Evolutionary conservation across 371 early-diverging fungal species (phyloP).

Genomic region (Mucor lusitanicus): DNA sequence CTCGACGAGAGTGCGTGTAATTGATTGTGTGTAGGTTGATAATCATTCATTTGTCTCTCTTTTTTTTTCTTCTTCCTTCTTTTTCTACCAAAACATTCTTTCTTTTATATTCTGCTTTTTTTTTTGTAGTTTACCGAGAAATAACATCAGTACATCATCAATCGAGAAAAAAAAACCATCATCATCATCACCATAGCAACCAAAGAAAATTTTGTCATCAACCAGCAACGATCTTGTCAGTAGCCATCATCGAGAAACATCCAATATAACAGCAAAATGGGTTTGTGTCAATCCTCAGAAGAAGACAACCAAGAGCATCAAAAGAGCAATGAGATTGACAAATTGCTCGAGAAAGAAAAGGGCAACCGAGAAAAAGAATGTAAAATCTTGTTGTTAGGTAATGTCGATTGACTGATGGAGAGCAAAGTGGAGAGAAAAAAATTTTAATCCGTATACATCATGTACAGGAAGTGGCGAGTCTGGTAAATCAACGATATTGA

Average conservation of each 20-base stretch:
- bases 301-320: constrained; percentile 54
- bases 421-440: background rate
- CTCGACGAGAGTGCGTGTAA: background rate
- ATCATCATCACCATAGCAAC: background rate
- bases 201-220: background rate
- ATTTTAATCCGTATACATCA: background rate
- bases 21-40: background rate
- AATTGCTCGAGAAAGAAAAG: constrained; percentile 63
- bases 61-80: background rate
- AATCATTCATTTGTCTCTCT: background rate
- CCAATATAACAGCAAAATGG: constrained; percentile 41
- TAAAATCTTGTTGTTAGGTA: constrained; percentile 78
- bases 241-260: background rate
- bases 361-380: constrained; percentile 64
- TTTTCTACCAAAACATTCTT: background rate
- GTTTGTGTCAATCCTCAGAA: constrained; percentile 68
- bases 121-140: background rate
- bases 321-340: constrained; percentile 66
- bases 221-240: background rate
- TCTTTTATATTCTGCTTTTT: background rate
- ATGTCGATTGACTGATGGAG: background rate
- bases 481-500: constrained; percentile 90
- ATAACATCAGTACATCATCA: background rate
- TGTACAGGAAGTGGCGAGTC: constrained; percentile 67
- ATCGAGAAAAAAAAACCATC: background rate